Evolutionary conservation across 768 basidiomycete genomes (phyloP), one percentile per base, ranked within the genome.

Genomic region (Lactifluus rugatus): DNA sequence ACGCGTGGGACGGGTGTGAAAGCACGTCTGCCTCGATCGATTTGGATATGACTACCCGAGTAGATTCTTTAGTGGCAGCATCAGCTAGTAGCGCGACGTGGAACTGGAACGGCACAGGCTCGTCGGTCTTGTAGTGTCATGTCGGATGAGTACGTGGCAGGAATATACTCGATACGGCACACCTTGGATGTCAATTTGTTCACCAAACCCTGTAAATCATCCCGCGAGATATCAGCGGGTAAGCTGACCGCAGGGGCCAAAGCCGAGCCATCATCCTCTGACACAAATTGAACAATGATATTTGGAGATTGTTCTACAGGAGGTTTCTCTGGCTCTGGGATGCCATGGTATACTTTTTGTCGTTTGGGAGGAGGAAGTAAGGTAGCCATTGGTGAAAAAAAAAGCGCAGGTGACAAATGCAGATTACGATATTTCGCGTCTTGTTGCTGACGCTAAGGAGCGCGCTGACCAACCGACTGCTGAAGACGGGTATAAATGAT

Each of bases 101-200:
- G 72, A 98, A 96, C 36, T 87, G 77, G 68, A 93, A 98, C 5
- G 95, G 93, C 17, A 93, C 83, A 46, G 93, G 91, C 64, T 96
- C 93, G 64, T 93, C 91, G 54, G 83, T 80, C 84, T 87, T 49
- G n/a, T 1, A 17, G 47, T 39, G 54, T 57, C 39, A 31, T 64
- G 36, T 56, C 36, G 32, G 49, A 64, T 60, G 52, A 47, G 56
- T 48, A 64, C n/a, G 5, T 56, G 6, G 28, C 5, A 19, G 65
- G 48, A 37, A 57, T 34, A 32, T 28, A 9, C 9, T 48, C 53
- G 34, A 34, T 25, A 41, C 54, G 46, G 23, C 41, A 28, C 21
- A 67, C 92, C 71, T 86, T 81, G 8, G 81, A 81, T 46, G 81
- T 81, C 2, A 98, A 72, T 69, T 84, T 90, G 73, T 98, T 99